Percentiles rank a stretch among this genome's conserved stretches.
phyloP scores from a whole-genome alignment of 768 basidiomycete species.

The Exsudoporus frostii region DNA sequence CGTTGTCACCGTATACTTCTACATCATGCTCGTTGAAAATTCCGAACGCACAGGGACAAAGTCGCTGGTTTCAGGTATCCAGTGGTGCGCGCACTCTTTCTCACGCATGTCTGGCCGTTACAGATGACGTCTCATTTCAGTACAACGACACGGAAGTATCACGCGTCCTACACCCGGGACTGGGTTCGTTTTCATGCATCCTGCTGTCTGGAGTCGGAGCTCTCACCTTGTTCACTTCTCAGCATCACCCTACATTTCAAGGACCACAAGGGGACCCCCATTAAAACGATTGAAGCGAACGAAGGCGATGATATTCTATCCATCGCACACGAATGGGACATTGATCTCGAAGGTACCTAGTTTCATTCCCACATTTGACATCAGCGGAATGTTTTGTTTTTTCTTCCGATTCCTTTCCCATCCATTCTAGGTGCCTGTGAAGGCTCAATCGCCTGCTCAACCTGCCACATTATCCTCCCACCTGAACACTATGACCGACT shows the following conservation, averaged over 20 bases:
- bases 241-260: slow-evolving; percentile 91
- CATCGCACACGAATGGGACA: slow-evolving; percentile 91
- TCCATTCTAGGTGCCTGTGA: slow-evolving; percentile 81
- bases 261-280: slow-evolving; percentile 77
- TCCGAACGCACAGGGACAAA: neutral
- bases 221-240: neutral
- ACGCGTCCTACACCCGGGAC: slow-evolving; percentile 65
- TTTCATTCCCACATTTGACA: neutral
- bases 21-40: neutral
- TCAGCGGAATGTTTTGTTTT: neutral
- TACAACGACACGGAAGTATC: slow-evolving; percentile 46
- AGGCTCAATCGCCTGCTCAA: slow-evolving; percentile 94
- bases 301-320: slow-evolving; percentile 92
- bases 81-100: slow-evolving; percentile 6
- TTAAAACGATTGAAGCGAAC: slow-evolving; percentile 88
- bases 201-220: neutral
- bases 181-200: slow-evolving; percentile 44
- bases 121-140: neutral
- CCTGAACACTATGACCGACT: slow-evolving; percentile 74
- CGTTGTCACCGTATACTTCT: neutral
- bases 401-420: neutral
- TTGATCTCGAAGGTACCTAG: slow-evolving; percentile 86
- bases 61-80: slow-evolving; percentile 19
- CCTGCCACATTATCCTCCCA: slow-evolving; percentile 81
- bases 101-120: neutral